Evolutionary conservation across 345 rosid genomes (phyloP), one percentile per base, ranked within the genome.

Genomic region (Iberis pinnata): DNA sequence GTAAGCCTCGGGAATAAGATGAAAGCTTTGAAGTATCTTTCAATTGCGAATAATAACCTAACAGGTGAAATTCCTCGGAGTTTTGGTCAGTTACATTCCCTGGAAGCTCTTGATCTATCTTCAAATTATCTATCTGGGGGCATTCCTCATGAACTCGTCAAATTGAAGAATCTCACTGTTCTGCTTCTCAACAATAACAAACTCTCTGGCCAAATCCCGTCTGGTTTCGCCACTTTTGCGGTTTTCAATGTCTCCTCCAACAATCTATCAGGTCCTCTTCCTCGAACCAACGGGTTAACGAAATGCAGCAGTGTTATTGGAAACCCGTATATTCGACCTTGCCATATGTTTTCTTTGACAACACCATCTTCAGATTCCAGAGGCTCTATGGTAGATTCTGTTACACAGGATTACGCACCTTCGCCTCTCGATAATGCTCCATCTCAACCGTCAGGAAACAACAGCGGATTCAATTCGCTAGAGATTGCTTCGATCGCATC

Each of bases 401-500:
- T n/a, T 13, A 58, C 65, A 12, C 61, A 39, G 24, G 62, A 41
- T 31, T 71, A 45, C 15, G 68, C 53, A 16, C 54, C 64, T 59
- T 43, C 77, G 4, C 71, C 68, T 41, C 57, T 7, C 0, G 72
- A 60, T 13, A 61, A 61, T n/a, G 31, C 62, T 47, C 72, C 72
- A 12, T 57, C 70, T 24, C 51, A 18, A 22, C 26, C 46, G 0
- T 7, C 46, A 19, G 56, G 53, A 27, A 55, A 43, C 8, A 9
- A 31, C 12, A 67, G 68, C 12, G 69, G 68, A 15, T 72, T 78
- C 43, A 74, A 56, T 48, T 59, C 82, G 24, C 71, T 81, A 37
- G 88, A 81, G 70, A 76, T 81, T 12, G 82, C 84, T 40, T 79
- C 80, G 11, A 71, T 81, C 2, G 80, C 75, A 14, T 81, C 82